These are phyloP conservation scores for Silene noctiflora DNA, from an alignment of 179 eudicot species.

Conservation along the genomic window DNA sequence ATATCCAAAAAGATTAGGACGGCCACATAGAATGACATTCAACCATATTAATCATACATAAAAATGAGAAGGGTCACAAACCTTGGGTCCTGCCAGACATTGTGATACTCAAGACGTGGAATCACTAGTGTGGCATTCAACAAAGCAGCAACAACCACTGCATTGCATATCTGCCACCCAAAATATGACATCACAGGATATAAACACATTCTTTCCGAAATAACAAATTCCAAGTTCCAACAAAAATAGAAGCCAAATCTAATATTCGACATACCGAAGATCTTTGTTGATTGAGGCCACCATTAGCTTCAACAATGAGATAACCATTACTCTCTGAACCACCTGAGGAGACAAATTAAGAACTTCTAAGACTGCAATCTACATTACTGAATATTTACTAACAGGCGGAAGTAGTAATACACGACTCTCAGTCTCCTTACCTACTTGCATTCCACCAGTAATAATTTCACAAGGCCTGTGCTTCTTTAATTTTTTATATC, in stretches of 20 bases:
- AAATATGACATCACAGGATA: neutral
- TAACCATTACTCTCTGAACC: conserved; percentile 31
- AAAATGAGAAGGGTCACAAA: conserved; percentile 18
- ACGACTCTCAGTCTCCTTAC: conserved; percentile 33
- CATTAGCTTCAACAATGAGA: conserved; percentile 78
- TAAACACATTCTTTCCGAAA: neutral
- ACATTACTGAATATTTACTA: neutral
- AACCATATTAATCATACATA: neutral
- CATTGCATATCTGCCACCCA: conserved; percentile 72
- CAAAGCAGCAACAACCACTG: conserved; percentile 81
- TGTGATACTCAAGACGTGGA: conserved; percentile 70
- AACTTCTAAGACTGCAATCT: neutral
- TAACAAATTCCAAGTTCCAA: neutral
- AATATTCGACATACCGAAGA: conserved; percentile 50
- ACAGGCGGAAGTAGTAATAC: neutral
- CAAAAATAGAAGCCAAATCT: neutral
- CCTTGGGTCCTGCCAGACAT: conserved; percentile 85
- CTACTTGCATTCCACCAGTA: conserved; percentile 27
- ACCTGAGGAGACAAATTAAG: conserved; percentile 32
- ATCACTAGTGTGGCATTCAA: conserved; percentile 67
- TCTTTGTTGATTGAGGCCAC: conserved; percentile 87
- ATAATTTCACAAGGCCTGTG: conserved; percentile 47
- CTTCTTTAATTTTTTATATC: conserved; percentile 56
- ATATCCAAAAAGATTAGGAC: too few relatives aligned
- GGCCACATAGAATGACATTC: too few relatives aligned